A percentile compares a stretch with the other conserved stretches of the same genome.
Conservation (phyloP, 176 grass and related monocot genomes). For the Triticum urartu region DNA sequence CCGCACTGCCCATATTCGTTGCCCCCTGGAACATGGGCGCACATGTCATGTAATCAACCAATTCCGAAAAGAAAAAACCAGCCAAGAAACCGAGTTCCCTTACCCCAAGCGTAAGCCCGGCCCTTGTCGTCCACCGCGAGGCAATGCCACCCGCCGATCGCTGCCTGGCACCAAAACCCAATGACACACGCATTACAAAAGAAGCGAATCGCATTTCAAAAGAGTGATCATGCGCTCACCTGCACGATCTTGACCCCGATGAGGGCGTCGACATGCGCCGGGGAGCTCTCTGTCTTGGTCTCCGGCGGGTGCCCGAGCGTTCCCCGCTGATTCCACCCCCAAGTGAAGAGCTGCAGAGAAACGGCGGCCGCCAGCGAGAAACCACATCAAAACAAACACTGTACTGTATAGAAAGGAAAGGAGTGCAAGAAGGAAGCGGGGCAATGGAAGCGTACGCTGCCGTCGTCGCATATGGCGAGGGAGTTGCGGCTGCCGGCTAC, state of each 20-base stretch:
- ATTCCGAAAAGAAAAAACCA: background rate
- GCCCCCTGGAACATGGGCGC: slow-evolving; percentile 50
- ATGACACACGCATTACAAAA: background rate
- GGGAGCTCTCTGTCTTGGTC: slow-evolving; percentile 75
- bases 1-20: slow-evolving; percentile 98
- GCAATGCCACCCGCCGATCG: slow-evolving; percentile 97
- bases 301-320: slow-evolving; percentile 84
- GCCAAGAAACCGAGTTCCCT: background rate
- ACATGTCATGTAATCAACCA: slow-evolving; percentile 25
- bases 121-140: slow-evolving; percentile 87
- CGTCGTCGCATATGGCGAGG: slow-evolving; percentile 81
- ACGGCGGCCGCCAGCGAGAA: background rate
- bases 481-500: slow-evolving; percentile 97
- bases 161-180: slow-evolving; percentile 56
- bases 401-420: background rate
- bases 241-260: slow-evolving; percentile 78
- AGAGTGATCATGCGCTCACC: slow-evolving; percentile 18
- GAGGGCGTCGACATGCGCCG: slow-evolving; percentile 60
- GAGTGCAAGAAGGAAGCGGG: background rate
- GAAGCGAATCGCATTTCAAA: background rate
- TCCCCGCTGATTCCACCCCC: slow-evolving; percentile 98
- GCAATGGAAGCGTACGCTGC: slow-evolving; percentile 43
- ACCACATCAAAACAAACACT: background rate
- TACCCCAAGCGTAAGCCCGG: slow-evolving; percentile 89
- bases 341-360: slow-evolving; percentile 76